These are phyloP conservation scores for Purshia tridentata DNA, from an alignment of 306 rosid genomes.

Conservation along the genomic window DNA sequence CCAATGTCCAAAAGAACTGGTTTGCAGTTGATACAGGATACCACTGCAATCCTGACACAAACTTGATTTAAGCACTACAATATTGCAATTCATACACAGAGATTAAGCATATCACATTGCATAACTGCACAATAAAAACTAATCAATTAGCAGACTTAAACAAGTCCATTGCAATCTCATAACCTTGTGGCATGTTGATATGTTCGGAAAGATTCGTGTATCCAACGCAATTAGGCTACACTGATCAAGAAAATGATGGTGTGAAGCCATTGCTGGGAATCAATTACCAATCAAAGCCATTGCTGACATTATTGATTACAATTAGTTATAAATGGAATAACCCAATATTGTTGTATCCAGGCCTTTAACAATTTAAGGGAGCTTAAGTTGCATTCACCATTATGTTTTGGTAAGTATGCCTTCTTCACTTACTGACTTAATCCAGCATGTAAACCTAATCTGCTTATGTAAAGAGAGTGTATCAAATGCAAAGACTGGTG, in stretches of 20 bases:
- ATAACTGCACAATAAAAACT: not conserved
- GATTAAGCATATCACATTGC: not conserved
- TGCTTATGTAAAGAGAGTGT: not conserved
- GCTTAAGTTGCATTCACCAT: not conserved
- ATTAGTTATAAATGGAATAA: not conserved
- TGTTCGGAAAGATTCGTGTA: not conserved
- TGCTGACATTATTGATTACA: not conserved
- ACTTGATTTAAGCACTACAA: not conserved
- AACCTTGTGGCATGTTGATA: not conserved
- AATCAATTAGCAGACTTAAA: conserved; percentile 6
- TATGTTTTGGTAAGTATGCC: not conserved
- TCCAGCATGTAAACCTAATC: not conserved
- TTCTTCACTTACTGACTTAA: not conserved
- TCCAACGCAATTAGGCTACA: not conserved
- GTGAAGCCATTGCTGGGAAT: not conserved
- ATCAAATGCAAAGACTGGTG: conserved; percentile 4
- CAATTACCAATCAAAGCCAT: conserved; percentile 3
- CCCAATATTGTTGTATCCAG: not conserved
- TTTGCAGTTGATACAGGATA: not conserved
- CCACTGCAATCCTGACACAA: not conserved
- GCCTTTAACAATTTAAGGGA: not conserved
- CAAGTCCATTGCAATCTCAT: conserved; percentile 1
- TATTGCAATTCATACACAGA: not conserved
- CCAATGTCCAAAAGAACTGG: not conserved
- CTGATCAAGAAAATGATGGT: not conserved